Base-by-base conservation (phyloP, 805 yeast genomes). In the Teunomyces funiuensis region DNA sequence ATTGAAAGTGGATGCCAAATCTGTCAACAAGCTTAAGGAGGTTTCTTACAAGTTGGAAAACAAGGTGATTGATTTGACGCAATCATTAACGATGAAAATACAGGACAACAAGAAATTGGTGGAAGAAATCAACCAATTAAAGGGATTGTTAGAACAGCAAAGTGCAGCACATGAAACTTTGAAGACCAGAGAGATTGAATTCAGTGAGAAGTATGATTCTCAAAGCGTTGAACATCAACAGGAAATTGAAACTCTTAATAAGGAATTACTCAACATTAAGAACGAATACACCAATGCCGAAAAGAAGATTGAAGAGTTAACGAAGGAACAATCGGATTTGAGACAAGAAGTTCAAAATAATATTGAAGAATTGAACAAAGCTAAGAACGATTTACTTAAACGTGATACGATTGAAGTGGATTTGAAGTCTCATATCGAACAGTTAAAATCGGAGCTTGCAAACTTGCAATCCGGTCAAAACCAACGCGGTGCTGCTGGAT, bases 61-160 rank as follows among this genome's bases (percentile, higher is more conserved):
- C 66, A 93, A 95, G 73, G 97, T 95, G n/a, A 89, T 93, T 50
- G 95, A 90, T 64, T 78, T 93, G 52, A 91, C 97, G 3, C 95
- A 91, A 57, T 77, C 84, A 9, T 73, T 91, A 46, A 80, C 96
- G 0, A 66, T 81, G 27, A 86, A 88, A 61, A 83, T 85, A 18
- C 86, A 80, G 50, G 97, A 88, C 52, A 90, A 90, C 64, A 84
- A 83, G 68, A 77, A 75, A 46, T 73, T 91, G 57, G 73, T 79
- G 44, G 65, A 66, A 11, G 85, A 85, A 54, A 77, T 90, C 37
- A 74, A 77, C 11, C 58, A 55, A 42, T 61, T 71, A 49, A 71
- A 63, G 49, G 56, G 41, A 30, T 59, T 65, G 42, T 71, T 88
- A 44, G 79, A 74, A 23, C 83, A 77, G 47, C 74, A 82, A 5